A percentile compares a stretch with the other conserved stretches of the same genome.
Evolutionary conservation across 495 filamentous ascomycete genomes (phyloP).

Genomic region (Penicillium waksmanii): DNA sequence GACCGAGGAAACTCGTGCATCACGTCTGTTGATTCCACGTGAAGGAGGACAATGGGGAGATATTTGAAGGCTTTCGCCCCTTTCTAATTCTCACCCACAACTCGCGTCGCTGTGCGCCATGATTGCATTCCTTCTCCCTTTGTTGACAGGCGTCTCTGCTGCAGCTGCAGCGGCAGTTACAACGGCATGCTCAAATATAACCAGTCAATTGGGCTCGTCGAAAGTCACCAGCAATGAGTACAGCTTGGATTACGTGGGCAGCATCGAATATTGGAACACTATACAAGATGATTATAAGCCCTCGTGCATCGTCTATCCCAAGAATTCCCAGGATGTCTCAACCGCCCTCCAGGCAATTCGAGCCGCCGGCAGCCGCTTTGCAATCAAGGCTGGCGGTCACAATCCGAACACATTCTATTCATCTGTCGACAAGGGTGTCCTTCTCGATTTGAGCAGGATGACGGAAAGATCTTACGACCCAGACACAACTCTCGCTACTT

Average conservation of each 20-base stretch:
- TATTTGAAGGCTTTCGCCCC: constrained; percentile 10
- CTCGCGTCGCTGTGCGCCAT: constrained; percentile 6
- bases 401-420: constrained; percentile 44
- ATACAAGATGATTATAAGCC: constrained; percentile 38
- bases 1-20: constrained; percentile 14
- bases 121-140: constrained; percentile 10
- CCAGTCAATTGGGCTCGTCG: constrained; percentile 22
- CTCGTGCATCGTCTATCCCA: constrained; percentile 37
- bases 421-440: constrained; percentile 45
- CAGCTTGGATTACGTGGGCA: constrained; percentile 22
- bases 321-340: constrained; percentile 31
- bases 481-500: constrained; percentile 36
- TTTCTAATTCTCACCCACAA: not conserved
- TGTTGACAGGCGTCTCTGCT: constrained; percentile 15
- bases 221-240: constrained; percentile 26
- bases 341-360: constrained; percentile 29
- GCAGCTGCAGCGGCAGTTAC: constrained; percentile 18
- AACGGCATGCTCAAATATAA: constrained; percentile 30
- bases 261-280: constrained; percentile 51
- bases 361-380: constrained; percentile 40
- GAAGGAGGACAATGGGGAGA: not conserved
- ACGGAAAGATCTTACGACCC: constrained; percentile 33
- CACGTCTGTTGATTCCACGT: not conserved
- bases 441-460: constrained; percentile 45
- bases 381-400: constrained; percentile 52